These are phyloP conservation scores for Aspergillus tubingensis DNA, from an alignment of 2,329 filamentous ascomycete species.

Conservation along the genomic window DNA sequence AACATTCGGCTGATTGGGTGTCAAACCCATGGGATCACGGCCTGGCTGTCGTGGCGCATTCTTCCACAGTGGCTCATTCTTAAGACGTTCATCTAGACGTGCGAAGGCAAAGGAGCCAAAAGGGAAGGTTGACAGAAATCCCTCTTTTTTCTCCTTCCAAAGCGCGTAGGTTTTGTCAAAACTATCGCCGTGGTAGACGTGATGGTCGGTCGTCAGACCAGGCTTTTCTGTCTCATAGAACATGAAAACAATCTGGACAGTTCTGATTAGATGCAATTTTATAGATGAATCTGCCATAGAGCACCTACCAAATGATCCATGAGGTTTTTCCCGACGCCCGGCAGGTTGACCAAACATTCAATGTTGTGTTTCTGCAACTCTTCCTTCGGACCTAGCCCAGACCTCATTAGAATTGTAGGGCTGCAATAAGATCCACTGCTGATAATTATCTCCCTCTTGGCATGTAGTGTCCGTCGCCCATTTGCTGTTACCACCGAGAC, in stretches of 20 bases:
- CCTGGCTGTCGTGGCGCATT: constrained; percentile 51
- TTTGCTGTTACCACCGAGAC: constrained; percentile 25
- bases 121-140: constrained; percentile 62
- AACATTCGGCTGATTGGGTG: constrained; percentile 58
- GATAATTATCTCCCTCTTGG: constrained; percentile 50
- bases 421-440: constrained; percentile 55
- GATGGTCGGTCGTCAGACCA: constrained; percentile 58
- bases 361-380: constrained; percentile 49
- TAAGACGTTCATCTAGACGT: constrained; percentile 61
- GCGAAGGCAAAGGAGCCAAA: constrained; percentile 65
- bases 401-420: constrained; percentile 56
- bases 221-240: constrained; percentile 61
- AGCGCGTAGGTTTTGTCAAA: constrained; percentile 54
- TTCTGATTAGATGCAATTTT: constrained; percentile 5
- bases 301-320: constrained; percentile 53
- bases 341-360: constrained; percentile 46
- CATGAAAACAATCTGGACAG: constrained; percentile 56
- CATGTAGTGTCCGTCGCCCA: constrained; percentile 44
- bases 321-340: constrained; percentile 57
- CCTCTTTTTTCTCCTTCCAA: constrained; percentile 61
- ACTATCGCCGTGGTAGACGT: constrained; percentile 58
- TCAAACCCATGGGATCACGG: constrained; percentile 65
- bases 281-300: no score
- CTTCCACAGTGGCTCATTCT: constrained; percentile 57
- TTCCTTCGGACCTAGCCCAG: constrained; percentile 53